Evolutionary conservation across 2,329 filamentous ascomycete genomes (phyloP).

Genomic region (Calonectria pseudoturangicola): DNA sequence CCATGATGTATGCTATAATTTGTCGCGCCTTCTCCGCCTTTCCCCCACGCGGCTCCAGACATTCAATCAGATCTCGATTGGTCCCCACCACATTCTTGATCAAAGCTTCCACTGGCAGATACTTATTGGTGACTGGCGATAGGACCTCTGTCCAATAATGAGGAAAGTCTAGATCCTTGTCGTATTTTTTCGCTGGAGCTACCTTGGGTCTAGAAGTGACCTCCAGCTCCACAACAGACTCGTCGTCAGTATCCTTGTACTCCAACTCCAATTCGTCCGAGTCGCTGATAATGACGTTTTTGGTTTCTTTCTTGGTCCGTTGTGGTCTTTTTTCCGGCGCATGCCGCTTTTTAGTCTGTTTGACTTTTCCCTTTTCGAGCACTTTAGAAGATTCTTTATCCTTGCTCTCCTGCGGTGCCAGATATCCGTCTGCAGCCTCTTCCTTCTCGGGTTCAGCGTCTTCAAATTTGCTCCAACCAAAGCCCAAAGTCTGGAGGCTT

Average conservation of each 20-base stretch:
- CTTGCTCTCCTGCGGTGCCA: constrained; percentile 37
- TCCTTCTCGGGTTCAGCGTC: constrained; percentile 77
- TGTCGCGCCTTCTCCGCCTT: constrained; percentile 92
- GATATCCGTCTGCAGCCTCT: constrained; percentile 29
- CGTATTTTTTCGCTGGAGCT: constrained; percentile 72
- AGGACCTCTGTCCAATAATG: constrained; percentile 96
- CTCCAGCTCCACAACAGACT: constrained; percentile 75
- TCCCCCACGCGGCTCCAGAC: constrained; percentile 87
- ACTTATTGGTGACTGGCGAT: constrained; percentile 86
- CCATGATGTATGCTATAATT: constrained; percentile 91
- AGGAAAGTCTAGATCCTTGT: constrained; percentile 87
- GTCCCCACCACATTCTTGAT: constrained; percentile 82
- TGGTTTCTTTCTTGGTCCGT: constrained; percentile 31
- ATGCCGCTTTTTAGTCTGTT: constrained; percentile 39
- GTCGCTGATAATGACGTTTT: constrained; percentile 57
- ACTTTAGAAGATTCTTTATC: constrained; percentile 23
- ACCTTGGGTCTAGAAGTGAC: constrained; percentile 63
- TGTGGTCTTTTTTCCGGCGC: constrained; percentile 41
- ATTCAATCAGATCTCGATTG: constrained; percentile 81
- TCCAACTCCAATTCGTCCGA: constrained; percentile 67
- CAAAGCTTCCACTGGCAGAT: constrained; percentile 85
- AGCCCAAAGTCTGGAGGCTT: constrained; percentile 90
- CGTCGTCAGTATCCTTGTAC: constrained; percentile 72
- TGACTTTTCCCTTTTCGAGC: constrained; percentile 33
- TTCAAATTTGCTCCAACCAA: constrained; percentile 92